phyloP scores from a whole-genome alignment of 2,329 filamentous ascomycete species.

The Madurella fahalii region DNA sequence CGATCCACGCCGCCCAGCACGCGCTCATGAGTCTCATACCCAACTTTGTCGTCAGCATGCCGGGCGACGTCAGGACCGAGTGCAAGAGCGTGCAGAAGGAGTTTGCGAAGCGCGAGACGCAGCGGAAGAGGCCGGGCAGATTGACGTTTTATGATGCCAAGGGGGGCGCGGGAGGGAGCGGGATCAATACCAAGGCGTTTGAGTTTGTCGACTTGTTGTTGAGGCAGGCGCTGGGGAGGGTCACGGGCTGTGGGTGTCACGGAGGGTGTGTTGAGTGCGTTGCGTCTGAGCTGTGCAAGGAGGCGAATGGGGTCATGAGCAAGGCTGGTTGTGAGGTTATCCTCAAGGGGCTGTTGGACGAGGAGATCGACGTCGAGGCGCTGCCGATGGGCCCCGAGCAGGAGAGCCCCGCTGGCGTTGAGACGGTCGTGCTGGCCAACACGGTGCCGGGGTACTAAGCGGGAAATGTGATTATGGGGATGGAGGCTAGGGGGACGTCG shows the following conservation, averaged over 20 bases:
- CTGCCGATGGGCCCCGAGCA: constrained; percentile 82
- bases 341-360: constrained; percentile 67
- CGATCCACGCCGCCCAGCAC: constrained; percentile 93
- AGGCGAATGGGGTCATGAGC: constrained; percentile 88
- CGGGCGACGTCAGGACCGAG: constrained; percentile 89
- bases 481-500: constrained; percentile 21
- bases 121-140: constrained; percentile 77
- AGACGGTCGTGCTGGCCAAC: constrained; percentile 74
- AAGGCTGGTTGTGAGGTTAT: constrained; percentile 84
- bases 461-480: constrained; percentile 23
- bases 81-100: constrained; percentile 89
- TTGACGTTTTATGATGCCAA: constrained; percentile 95
- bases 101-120: constrained; percentile 65
- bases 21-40: constrained; percentile 82
- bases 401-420: constrained; percentile 64
- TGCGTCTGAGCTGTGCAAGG: constrained; percentile 75
- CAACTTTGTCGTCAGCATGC: constrained; percentile 84
- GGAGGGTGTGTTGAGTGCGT: constrained; percentile 89
- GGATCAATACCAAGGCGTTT: constrained; percentile 89
- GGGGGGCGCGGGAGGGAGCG: constrained; percentile 76
- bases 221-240: constrained; percentile 67
- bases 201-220: constrained; percentile 83
- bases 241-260: constrained; percentile 71
- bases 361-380: constrained; percentile 76
- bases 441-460: constrained; percentile 49